Evolutionary conservation across 306 rosid genomes (phyloP).

Genomic region (Canavalia ensiformis): DNA sequence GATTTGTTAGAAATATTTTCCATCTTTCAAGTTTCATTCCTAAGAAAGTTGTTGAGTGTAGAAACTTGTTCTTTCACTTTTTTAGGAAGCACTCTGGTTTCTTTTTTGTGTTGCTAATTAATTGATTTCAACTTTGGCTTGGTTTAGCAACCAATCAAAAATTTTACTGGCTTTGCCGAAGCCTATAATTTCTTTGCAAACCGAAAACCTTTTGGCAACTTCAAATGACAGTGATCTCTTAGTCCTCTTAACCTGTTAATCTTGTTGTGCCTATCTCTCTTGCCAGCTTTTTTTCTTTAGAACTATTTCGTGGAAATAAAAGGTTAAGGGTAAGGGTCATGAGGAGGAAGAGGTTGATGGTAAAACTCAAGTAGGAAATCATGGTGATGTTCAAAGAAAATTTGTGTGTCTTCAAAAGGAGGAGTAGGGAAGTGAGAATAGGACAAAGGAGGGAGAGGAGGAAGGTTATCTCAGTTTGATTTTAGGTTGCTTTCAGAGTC

Average conservation of each 20-base stretch:
- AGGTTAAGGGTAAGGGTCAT: neutral
- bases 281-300: neutral
- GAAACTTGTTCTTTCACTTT: too few species aligned
- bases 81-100: neutral
- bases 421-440: slow-evolving; percentile 21
- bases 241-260: slow-evolving; percentile 22
- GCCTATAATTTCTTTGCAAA: slow-evolving; percentile 30
- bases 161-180: slow-evolving; percentile 24
- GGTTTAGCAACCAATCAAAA: slow-evolving; percentile 32
- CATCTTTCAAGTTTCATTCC: too few species aligned
- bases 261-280: slow-evolving; percentile 37
- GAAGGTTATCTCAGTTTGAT: neutral
- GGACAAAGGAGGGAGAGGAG: slow-evolving; percentile 3
- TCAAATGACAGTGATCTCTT: slow-evolving; percentile 38
- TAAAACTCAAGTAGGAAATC: slow-evolving; percentile 11
- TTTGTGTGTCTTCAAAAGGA: slow-evolving; percentile 4
- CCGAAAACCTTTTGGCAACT: slow-evolving; percentile 34
- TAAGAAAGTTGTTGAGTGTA: too few species aligned
- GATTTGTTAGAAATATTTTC: too few species aligned
- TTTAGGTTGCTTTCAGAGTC: slow-evolving; percentile 20
- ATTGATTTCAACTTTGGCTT: slow-evolving; percentile 26
- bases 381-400: neutral
- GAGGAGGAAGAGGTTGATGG: neutral
- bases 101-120: neutral
- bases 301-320: neutral